Percentiles rank a stretch among this genome's conserved stretches.
Conservation (phyloP, 1,284 basidiomycete genomes). For the Agaricales sp. region DNA sequence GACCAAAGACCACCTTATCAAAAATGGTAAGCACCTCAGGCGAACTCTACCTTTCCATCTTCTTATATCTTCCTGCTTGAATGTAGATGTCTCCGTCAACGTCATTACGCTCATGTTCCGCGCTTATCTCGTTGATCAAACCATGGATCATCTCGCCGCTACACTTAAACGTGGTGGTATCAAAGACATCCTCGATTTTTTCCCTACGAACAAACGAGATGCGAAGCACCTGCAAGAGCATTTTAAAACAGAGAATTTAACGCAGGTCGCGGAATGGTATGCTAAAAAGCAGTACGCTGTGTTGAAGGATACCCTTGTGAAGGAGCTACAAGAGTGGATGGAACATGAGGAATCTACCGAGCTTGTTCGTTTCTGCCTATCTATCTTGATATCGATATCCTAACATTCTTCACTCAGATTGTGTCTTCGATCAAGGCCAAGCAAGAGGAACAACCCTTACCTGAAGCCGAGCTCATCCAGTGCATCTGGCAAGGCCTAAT, state of each 20-base stretch:
- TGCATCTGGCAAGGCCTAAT: constrained; percentile 92
- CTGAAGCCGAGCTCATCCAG: constrained; percentile 75
- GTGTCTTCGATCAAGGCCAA: constrained; percentile 60
- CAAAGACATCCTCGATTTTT: constrained; percentile 81
- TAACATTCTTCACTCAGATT: constrained; percentile 38
- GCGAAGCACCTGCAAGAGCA: constrained; percentile 70
- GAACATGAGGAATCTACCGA: constrained; percentile 53
- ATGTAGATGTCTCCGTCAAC: constrained; percentile 61
- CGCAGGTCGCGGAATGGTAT: constrained; percentile 85
- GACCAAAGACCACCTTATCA: constrained; percentile 90
- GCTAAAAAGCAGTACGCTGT: constrained; percentile 76
- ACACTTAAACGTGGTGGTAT: constrained; percentile 76
- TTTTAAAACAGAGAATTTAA: constrained; percentile 73
- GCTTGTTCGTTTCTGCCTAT: constrained; percentile 33
- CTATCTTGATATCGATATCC: constrained; percentile 2
- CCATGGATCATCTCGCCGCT: constrained; percentile 78
- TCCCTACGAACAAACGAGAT: constrained; percentile 75
- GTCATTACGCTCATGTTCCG: constrained; percentile 77
- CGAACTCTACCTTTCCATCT: constrained; percentile 1
- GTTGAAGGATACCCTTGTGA: constrained; percentile 58
- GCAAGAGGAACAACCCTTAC: constrained; percentile 61
- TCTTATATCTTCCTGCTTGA: constrained; percentile 3
- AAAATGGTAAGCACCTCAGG: constrained; percentile 61
- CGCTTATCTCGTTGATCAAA: constrained; percentile 69
- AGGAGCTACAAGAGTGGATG: constrained; percentile 48